Percentiles rank a stretch among this genome's conserved stretches.
These are phyloP conservation scores for Agrocybe chaxingu DNA, from an alignment of 768 basidiomycete species.

Conservation along the genomic window DNA sequence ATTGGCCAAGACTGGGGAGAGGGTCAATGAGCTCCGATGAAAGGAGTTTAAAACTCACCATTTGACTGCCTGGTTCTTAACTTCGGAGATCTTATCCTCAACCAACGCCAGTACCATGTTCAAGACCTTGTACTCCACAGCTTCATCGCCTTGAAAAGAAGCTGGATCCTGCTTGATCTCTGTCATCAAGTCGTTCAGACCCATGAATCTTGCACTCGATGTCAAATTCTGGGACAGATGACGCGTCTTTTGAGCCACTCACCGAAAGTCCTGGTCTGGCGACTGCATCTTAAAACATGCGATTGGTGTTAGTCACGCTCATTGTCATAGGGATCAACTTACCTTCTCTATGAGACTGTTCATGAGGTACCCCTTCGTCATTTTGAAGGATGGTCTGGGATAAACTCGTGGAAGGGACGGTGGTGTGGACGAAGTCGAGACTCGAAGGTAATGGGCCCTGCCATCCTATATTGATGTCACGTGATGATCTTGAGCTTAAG, in stretches of 20 bases:
- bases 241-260: slow-evolving; percentile 24
- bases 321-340: background rate
- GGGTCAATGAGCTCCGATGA: background rate
- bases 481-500: too few species aligned
- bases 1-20: slow-evolving; percentile 68
- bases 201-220: slow-evolving; percentile 80
- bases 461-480: too few species aligned
- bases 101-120: slow-evolving; percentile 82
- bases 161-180: slow-evolving; percentile 79
- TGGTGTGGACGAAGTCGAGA: background rate
- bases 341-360: slow-evolving; percentile 84
- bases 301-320: slow-evolving; percentile 1
- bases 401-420: background rate
- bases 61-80: slow-evolving; percentile 96
- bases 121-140: slow-evolving; percentile 80
- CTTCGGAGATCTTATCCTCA: slow-evolving; percentile 95
- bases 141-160: slow-evolving; percentile 81
- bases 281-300: slow-evolving; percentile 69
- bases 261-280: slow-evolving; percentile 90
- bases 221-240: slow-evolving; percentile 12
- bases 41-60: slow-evolving; percentile 53
- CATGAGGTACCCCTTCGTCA: slow-evolving; percentile 87
- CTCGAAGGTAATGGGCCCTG: background rate
- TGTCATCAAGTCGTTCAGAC: slow-evolving; percentile 88
- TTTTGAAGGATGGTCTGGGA: slow-evolving; percentile 31